phyloP scores from a whole-genome alignment of 306 rosid species.

The Rosa persica region DNA sequence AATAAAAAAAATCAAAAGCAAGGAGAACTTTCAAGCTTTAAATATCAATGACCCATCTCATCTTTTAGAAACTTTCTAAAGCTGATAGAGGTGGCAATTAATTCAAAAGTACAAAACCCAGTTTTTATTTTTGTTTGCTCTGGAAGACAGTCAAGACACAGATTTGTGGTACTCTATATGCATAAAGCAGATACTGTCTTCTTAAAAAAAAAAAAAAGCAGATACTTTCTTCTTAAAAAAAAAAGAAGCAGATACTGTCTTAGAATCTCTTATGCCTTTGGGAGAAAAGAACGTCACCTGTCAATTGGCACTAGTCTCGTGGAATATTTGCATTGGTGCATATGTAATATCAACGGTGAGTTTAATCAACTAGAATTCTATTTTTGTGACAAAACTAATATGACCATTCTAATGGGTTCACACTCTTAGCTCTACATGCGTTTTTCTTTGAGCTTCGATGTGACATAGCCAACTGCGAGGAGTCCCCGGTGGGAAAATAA shows the following conservation, averaged over 20 bases:
- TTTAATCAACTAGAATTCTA: not conserved
- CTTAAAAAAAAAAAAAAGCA: not conserved
- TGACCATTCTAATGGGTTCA: not conserved
- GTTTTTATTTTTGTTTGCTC: not conserved
- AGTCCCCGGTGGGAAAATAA: not conserved
- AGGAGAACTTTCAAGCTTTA: too few relatives aligned
- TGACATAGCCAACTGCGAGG: not conserved
- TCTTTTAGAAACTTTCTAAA: not conserved
- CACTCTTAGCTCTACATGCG: not conserved
- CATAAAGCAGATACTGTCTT: not conserved
- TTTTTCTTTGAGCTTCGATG: not conserved
- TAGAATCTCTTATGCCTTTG: constrained; percentile 8
- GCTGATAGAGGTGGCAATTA: not conserved
- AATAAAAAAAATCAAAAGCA: too few relatives aligned
- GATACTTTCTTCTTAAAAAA: not conserved
- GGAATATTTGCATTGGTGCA: not conserved
- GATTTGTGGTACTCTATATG: not conserved
- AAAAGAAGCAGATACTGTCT: not conserved
- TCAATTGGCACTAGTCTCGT: not conserved
- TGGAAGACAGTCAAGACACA: not conserved
- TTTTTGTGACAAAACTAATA: not conserved
- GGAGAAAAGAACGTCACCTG: not conserved
- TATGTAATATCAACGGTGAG: not conserved
- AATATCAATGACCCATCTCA: too few relatives aligned
- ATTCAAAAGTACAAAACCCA: not conserved